A percentile compares a stretch with the other conserved stretches of the same genome.
Evolutionary conservation across 1,284 basidiomycete genomes (phyloP).

Genomic region (Cutaneotrichosporon curvatum): DNA sequence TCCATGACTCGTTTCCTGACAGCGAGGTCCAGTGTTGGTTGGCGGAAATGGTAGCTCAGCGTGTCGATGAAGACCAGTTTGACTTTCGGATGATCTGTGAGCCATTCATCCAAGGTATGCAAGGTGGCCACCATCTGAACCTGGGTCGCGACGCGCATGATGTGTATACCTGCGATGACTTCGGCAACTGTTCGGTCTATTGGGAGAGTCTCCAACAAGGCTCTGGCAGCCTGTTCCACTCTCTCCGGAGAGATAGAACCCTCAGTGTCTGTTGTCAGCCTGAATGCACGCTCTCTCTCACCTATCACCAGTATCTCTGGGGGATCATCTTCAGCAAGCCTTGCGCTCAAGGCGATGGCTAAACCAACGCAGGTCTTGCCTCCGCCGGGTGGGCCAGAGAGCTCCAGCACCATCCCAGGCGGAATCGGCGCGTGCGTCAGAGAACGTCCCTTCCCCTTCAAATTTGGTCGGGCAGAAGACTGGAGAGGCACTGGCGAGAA

Average conservation of each 20-base stretch:
- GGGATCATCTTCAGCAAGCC: conserved; percentile 13
- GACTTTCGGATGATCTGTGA: conserved; percentile 35
- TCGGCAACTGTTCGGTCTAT: neutral
- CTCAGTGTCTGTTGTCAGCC: conserved; percentile 38
- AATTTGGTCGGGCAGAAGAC: neutral
- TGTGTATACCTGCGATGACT: conserved; percentile 35
- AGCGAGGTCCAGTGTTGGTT: conserved; percentile 34
- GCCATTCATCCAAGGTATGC: conserved; percentile 40
- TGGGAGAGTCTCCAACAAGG: conserved; percentile 6
- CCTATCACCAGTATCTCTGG: conserved; percentile 42
- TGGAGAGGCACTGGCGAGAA: conserved; percentile 3
- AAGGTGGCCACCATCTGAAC: conserved; percentile 42
- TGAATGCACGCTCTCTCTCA: conserved; percentile 1
- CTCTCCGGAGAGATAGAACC: conserved; percentile 34
- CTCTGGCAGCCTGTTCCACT: conserved; percentile 21
- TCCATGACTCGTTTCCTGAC: conserved; percentile 36
- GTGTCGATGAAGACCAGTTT: conserved; percentile 44
- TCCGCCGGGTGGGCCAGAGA: conserved; percentile 41
- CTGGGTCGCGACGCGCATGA: conserved; percentile 40
- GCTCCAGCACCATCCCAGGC: conserved; percentile 40
- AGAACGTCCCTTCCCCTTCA: conserved; percentile 19
- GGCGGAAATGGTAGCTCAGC: conserved; percentile 43
- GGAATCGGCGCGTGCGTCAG: conserved; percentile 4
- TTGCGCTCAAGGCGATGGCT: conserved; percentile 31
- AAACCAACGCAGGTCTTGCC: conserved; percentile 39